Percentiles rank a stretch among this genome's conserved stretches.
These are phyloP conservation scores for Backusella morwellensis DNA, from an alignment of 192 early-diverging fungal genomes.

Conservation along the genomic window DNA sequence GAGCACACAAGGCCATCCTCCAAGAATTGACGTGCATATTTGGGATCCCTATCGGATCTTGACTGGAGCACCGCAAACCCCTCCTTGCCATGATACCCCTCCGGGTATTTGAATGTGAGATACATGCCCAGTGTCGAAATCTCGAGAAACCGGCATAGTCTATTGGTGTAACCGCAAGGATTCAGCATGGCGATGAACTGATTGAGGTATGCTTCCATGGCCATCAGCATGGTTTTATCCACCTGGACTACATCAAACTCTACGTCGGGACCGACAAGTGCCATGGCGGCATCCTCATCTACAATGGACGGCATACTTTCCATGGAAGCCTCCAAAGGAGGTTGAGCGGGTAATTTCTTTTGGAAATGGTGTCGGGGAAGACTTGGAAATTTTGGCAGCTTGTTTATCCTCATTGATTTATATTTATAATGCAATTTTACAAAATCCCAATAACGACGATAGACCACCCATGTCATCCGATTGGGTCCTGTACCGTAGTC, in stretches of 20 bases:
- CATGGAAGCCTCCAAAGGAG: not conserved
- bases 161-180: conserved; percentile 39
- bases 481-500: conserved; percentile 7
- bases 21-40: conserved; percentile 4
- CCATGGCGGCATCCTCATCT: conserved; percentile 1
- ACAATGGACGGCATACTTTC: not conserved
- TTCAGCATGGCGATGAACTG: conserved; percentile 39
- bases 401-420: not conserved
- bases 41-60: conserved; percentile 46
- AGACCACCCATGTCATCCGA: conserved; percentile 22
- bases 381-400: conserved; percentile 23
- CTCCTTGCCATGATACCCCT: conserved; percentile 64
- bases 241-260: not conserved
- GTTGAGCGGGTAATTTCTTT: not conserved
- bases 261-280: not conserved
- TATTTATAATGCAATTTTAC: conserved; percentile 33
- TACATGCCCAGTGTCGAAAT: conserved; percentile 44
- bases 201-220: conserved; percentile 26
- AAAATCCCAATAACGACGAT: conserved; percentile 33
- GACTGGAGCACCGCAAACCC: conserved; percentile 52
- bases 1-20: conserved; percentile 7
- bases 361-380: conserved; percentile 12
- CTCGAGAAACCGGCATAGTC: conserved; percentile 50
- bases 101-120: conserved; percentile 25
- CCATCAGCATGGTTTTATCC: not conserved